A percentile compares a stretch with the other conserved stretches of the same genome.
Evolutionary conservation across 2,329 filamentous ascomycete genomes (phyloP).

Genomic region (Thermoascus crustaceus): DNA sequence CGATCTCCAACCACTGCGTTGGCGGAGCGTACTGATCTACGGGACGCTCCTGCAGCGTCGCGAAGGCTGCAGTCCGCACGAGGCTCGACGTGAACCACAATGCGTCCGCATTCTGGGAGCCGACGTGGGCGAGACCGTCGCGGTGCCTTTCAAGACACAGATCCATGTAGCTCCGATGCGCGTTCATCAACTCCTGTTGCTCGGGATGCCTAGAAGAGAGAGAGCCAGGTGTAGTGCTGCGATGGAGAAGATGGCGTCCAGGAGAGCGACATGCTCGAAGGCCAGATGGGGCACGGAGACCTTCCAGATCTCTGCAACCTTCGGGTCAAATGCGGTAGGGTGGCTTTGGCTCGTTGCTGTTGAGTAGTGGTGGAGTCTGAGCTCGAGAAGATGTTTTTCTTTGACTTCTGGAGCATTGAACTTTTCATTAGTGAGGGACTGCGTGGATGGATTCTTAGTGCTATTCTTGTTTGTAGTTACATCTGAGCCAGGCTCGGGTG

Average conservation of each 20-base stretch:
- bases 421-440: no score
- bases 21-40: conserved; percentile 5
- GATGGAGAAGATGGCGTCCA: conserved; percentile 6
- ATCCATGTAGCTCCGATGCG: conserved; percentile 6
- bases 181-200: conserved; percentile 2
- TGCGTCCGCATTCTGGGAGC: conserved; percentile 4
- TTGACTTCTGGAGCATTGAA: conserved; percentile 2
- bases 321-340: conserved; percentile 5
- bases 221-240: conserved; percentile 6
- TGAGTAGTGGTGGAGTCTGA: conserved; percentile 7
- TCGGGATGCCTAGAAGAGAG: conserved; percentile 2
- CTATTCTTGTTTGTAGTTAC: neutral
- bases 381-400: conserved; percentile 9
- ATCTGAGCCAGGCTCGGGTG: neutral
- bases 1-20: conserved; percentile 5
- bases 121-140: conserved; percentile 4
- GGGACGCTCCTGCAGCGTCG: conserved; percentile 4
- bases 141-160: conserved; percentile 5
- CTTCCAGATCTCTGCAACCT: conserved; percentile 5
- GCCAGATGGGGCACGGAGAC: conserved; percentile 2
- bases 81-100: conserved; percentile 8
- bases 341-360: conserved; percentile 4
- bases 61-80: conserved; percentile 4
- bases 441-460: neutral
- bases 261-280: conserved; percentile 3